phyloP scores from a whole-genome alignment of 2,329 filamentous ascomycete genomes.

The Dactylellina haptotyla region DNA sequence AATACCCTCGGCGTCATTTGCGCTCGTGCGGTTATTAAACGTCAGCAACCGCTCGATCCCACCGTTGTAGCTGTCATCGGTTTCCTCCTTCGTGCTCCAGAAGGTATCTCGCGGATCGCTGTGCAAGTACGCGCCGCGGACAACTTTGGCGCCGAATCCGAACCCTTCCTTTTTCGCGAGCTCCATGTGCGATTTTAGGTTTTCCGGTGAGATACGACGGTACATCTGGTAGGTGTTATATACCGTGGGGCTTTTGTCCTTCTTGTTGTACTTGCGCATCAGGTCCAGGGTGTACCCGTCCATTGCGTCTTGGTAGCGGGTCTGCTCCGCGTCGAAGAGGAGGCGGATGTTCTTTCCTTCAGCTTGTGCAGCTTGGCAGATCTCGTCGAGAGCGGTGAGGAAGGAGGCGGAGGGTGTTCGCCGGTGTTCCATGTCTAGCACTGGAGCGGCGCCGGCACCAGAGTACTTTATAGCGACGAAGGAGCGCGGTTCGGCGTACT shows the following conservation, averaged over 20 bases:
- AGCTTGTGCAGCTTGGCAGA: constrained; percentile 74
- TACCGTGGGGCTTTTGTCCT: constrained; percentile 71
- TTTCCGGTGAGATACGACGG: constrained; percentile 71
- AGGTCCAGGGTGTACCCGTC: constrained; percentile 74
- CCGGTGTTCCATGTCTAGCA: constrained; percentile 74
- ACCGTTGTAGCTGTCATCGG: constrained; percentile 77
- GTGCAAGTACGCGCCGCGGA: constrained; percentile 78
- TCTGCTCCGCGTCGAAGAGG: constrained; percentile 87
- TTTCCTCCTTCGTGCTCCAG: constrained; percentile 76
- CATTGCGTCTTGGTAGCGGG: constrained; percentile 79
- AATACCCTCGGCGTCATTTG: constrained; percentile 13
- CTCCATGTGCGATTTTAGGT: constrained; percentile 71
- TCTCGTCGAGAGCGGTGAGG: constrained; percentile 74
- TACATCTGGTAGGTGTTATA: constrained; percentile 86
- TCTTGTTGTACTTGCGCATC: constrained; percentile 78
- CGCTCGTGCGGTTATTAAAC: constrained; percentile 16
- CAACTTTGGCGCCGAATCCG: constrained; percentile 77
- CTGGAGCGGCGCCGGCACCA: constrained; percentile 71
- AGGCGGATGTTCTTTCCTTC: constrained; percentile 75
- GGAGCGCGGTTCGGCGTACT: constrained; percentile 63
- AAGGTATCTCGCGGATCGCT: constrained; percentile 76
- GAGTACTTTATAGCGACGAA: constrained; percentile 75
- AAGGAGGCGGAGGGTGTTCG: constrained; percentile 72
- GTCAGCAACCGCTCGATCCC: constrained; percentile 75
- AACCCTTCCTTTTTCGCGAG: constrained; percentile 71